A percentile compares a stretch with the other conserved stretches of the same genome.
These are phyloP conservation scores for Diplodia scrobiculata DNA, from an alignment of 2,329 filamentous ascomycete genomes.

Conservation along the genomic window DNA sequence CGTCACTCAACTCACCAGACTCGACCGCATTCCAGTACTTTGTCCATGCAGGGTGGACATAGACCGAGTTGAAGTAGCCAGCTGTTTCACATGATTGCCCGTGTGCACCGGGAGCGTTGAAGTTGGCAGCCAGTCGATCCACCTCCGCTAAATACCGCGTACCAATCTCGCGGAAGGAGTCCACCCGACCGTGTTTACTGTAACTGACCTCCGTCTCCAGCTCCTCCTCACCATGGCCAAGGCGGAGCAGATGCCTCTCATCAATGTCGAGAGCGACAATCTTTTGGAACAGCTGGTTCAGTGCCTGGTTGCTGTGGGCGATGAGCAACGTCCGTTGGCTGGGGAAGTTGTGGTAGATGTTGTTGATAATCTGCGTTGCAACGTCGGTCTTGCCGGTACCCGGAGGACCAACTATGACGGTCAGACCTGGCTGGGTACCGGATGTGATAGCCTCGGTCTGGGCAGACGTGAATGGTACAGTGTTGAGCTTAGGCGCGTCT, in stretches of 20 bases:
- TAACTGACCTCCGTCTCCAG: constrained; percentile 83
- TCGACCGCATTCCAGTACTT: constrained; percentile 72
- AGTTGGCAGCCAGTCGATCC: constrained; percentile 77
- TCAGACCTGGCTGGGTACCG: constrained; percentile 90
- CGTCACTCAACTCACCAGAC: constrained; percentile 57
- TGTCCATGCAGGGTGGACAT: constrained; percentile 83
- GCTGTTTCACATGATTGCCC: constrained; percentile 95
- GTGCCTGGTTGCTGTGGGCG: constrained; percentile 94
- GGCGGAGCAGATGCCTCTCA: constrained; percentile 83
- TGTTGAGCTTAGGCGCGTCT: constrained; percentile 79
- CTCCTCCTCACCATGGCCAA: constrained; percentile 95
- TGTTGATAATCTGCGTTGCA: constrained; percentile 96
- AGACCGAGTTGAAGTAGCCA: constrained; percentile 93
- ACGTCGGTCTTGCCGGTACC: constrained; percentile 99
- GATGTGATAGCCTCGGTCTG: constrained; percentile 93
- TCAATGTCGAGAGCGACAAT: constrained; percentile 97
- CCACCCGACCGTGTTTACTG: constrained; percentile 91
- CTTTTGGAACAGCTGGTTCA: constrained; percentile 97
- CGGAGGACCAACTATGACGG: constrained; percentile 89
- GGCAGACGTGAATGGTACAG: constrained; percentile 82
- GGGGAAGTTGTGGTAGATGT: constrained; percentile 98
- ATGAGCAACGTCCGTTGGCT: constrained; percentile 87
- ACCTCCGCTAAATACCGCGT: constrained; percentile 79
- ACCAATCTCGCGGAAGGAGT: constrained; percentile 90
- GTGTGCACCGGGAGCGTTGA: constrained; percentile 89